Evolutionary conservation across 495 filamentous ascomycete genomes (phyloP), one percentile per base, ranked within the genome.

Genomic region (Cetradonia linearis): DNA sequence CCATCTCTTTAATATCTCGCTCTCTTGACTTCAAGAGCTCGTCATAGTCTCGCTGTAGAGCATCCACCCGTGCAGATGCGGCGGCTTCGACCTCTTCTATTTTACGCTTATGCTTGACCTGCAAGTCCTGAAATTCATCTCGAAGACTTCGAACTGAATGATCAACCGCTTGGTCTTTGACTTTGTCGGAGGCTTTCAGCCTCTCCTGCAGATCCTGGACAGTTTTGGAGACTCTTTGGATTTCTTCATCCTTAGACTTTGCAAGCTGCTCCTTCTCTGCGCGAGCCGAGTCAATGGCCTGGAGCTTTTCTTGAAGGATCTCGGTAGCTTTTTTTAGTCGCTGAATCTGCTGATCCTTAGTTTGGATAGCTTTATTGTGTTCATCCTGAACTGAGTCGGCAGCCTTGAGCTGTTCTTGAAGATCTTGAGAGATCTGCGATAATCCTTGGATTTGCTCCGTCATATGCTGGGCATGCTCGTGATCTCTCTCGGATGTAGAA

Each of bases 41-140:
- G 47, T 55, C 50, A 20, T 36, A 54, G 25, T 61, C 50, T n/a
- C 16, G 38, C 33, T 46, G 58, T 20, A 55, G 16, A 20, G 27
- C n/a, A n/a, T 55, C 20, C 9, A 55, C n/a, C n/a, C 31, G 30
- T 46, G 37, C 59, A 25, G 38, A 20, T 36, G 38, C 49, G 5
- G 28, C 37, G 38, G 49, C 38, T 36, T 38, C 50, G 25, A 38
- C 49, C 20, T 55, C 59, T 31, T 61, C 59, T 20, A 61, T 18
- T 23, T 61, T 53, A 28, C 59, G 59, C 40, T 61, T 61, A 50
- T 55, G 59, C 49, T 55, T 55, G 20, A 7, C 31, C 20, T 61
- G 59, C 33, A 61, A 20, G 31, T 44, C 28, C 42, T 46, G 59
- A 13, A 61, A 61, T 11, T 61, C 59, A 28, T 36, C 30, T 37